These are phyloP conservation scores for Solanum okadae DNA, from an alignment of 257 asterid genomes.

Conservation along the genomic window DNA sequence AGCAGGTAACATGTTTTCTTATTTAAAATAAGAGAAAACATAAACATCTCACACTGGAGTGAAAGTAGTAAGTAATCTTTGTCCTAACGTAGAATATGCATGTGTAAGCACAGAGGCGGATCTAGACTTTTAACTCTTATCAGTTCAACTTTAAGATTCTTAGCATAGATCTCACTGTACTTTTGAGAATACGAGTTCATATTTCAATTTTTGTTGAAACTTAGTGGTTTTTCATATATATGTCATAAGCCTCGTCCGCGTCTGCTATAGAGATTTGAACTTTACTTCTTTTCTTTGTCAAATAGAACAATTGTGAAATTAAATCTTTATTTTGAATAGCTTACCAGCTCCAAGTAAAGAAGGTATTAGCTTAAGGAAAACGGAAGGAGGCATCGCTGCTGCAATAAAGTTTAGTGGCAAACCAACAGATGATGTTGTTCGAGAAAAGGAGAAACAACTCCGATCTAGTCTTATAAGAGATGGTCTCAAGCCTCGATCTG, in stretches of 20 bases:
- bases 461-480: conserved; percentile 34
- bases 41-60: neutral
- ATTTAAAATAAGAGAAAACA: neutral
- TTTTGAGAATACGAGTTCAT: neutral
- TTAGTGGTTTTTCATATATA: neutral
- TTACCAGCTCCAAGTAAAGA: conserved; percentile 71
- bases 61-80: neutral
- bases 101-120: neutral
- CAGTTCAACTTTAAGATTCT: neutral
- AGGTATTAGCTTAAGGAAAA: conserved; percentile 48
- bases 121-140: neutral
- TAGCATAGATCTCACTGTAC: neutral
- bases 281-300: neutral
- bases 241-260: neutral
- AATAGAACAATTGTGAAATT: neutral
- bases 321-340: conserved; percentile 21
- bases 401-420: conserved; percentile 75
- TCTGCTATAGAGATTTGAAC: neutral
- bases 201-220: neutral
- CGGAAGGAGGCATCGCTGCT: conserved; percentile 80
- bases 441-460: conserved; percentile 51
- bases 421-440: conserved; percentile 54
- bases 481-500: conserved; percentile 47
- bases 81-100: neutral
- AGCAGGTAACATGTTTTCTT: conserved; percentile 37